Conservation (phyloP, 305 asterid genomes). For the Fraxinus nigra region DNA sequence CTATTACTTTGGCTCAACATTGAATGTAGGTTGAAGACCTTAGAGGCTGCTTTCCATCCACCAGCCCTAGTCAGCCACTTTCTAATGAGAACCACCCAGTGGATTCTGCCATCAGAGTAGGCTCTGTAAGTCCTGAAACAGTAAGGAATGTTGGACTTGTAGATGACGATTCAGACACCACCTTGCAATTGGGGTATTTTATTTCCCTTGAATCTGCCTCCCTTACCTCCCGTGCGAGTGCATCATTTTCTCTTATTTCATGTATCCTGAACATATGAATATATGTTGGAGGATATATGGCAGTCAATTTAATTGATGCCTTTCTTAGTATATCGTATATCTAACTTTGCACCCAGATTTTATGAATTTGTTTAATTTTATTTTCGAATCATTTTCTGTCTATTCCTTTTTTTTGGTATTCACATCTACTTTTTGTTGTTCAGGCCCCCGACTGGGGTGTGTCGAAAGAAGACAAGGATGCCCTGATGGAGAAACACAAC, state of each 20-base stretch:
- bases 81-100: conserved; percentile 28
- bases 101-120: conserved; percentile 24
- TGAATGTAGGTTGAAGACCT: conserved; percentile 60
- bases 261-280: neutral
- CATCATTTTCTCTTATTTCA: neutral
- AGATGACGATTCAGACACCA: conserved; percentile 56
- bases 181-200: conserved; percentile 63
- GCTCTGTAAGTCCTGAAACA: conserved; percentile 36
- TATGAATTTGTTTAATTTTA: neutral
- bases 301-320: neutral
- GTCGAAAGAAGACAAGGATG: conserved; percentile 18
- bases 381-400: neutral
- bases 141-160: conserved; percentile 33
- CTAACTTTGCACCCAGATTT: neutral
- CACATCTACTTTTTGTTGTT: neutral
- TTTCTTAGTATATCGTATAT: neutral
- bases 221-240: neutral
- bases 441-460: conserved; percentile 47
- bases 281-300: neutral
- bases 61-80: conserved; percentile 27
- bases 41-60: conserved; percentile 31
- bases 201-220: neutral
- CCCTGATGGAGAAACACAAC: conserved; percentile 41
- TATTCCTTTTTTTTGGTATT: neutral
- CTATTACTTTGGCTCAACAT: neutral